Evolutionary conservation across 495 filamentous ascomycete species (phyloP), one percentile per base, ranked within the genome.

Genomic region (Aspergillus conjunctus): DNA sequence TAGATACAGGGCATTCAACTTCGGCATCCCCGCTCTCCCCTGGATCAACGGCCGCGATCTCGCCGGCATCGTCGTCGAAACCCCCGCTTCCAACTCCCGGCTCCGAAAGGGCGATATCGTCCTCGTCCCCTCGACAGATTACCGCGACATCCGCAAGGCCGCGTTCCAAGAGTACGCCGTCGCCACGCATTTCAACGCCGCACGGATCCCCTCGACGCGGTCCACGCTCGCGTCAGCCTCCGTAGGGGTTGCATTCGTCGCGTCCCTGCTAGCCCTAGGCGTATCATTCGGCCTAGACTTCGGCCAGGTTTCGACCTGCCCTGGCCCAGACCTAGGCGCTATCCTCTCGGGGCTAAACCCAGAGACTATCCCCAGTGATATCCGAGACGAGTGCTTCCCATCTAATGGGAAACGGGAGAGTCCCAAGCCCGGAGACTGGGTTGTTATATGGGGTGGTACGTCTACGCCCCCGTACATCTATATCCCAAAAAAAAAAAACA

Each of bases 121-220:
- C 8, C 76, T 87, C 18, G 83, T 81, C 1, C 81, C 85, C 12
- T 88, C 87, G 7, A 91, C 87, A 26, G 87, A 91, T 71, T 89
- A 89, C 66, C 82, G 88, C 1, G 87, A 91, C 60, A 79, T 85
- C 48, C 77, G 87, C 32, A 89, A 88, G 71, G 81, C 86, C 0
- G 81, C 86, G 10, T 91, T 86, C 67, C 88, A 89, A 69, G 79
- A 90, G 71, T 89, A 88, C 66, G 79, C 83, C 26, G 76, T 89
- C 11, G 79, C 84, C 0, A 85, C 80, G 0, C 78, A 83, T 60
- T 87, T 81, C 71, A 89, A 90, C 66, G 83, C 82, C 0, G 85
- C 84, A 7, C 78, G 81, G 18, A 76, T 88, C 17, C 85, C 87
- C 4, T 62, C 73, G 0, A 64, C 68, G 18, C 56, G 81, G 12